These are phyloP conservation scores for Emergomyces orientalis DNA, from an alignment of 2,329 filamentous ascomycete species.

Conservation along the genomic window DNA sequence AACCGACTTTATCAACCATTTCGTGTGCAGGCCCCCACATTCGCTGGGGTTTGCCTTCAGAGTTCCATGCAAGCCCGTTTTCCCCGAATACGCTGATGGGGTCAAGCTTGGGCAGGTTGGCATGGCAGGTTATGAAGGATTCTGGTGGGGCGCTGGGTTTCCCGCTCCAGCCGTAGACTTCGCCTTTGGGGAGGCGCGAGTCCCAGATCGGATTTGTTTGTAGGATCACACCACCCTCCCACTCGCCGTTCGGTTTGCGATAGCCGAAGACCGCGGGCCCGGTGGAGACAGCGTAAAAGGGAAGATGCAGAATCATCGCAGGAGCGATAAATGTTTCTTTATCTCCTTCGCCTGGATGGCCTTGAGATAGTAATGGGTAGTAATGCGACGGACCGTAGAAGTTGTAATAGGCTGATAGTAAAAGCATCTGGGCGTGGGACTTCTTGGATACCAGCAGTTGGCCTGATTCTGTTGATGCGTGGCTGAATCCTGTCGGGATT, in stretches of 20 bases:
- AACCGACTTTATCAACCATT: constrained; percentile 29
- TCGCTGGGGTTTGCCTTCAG: constrained; percentile 29
- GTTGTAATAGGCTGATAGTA: constrained; percentile 48
- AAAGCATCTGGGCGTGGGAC: constrained; percentile 38
- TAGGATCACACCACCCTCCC: constrained; percentile 17
- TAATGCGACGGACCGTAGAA: constrained; percentile 45
- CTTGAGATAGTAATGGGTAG: constrained; percentile 37
- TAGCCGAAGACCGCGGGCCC: constrained; percentile 16
- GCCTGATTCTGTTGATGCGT: constrained; percentile 44
- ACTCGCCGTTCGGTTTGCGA: constrained; percentile 10
- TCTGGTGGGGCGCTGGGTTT: constrained; percentile 18
- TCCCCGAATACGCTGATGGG: constrained; percentile 32
- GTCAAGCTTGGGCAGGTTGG: constrained; percentile 36
- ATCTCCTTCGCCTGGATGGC: constrained; percentile 18
- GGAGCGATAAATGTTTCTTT: constrained; percentile 17
- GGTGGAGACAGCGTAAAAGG: constrained; percentile 17
- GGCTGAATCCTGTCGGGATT: constrained; percentile 22
- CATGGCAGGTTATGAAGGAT: constrained; percentile 31
- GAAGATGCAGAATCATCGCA: constrained; percentile 12
- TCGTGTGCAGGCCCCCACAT: constrained; percentile 31
- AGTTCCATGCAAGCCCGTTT: constrained; percentile 29
- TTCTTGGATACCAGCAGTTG: constrained; percentile 43
- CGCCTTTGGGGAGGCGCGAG: constrained; percentile 18
- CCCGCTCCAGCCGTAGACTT: constrained; percentile 13
- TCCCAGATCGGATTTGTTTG: constrained; percentile 31